Conservation (phyloP, 495 filamentous ascomycete species). For the Penicillium coffeae region DNA sequence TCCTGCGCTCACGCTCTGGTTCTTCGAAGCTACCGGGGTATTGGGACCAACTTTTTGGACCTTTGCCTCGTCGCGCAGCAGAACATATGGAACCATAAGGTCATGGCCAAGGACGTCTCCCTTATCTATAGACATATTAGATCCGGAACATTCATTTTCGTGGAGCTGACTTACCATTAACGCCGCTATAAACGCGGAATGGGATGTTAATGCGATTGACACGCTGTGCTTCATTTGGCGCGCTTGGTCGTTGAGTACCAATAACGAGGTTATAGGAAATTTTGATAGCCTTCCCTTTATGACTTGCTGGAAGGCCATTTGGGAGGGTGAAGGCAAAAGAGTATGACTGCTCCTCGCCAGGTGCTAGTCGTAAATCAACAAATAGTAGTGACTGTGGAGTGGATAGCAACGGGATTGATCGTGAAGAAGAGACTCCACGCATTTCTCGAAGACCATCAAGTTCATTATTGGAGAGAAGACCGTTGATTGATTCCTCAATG, state of each 20-base stretch:
- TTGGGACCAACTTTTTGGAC: conserved; percentile 32
- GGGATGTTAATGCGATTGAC: conserved; percentile 90
- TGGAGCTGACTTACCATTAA: conserved; percentile 57
- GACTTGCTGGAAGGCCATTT: conserved; percentile 79
- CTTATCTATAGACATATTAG: conserved; percentile 42
- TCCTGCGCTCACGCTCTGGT: conserved; percentile 35
- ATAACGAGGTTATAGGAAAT: conserved; percentile 88
- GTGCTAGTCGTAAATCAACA: conserved; percentile 81
- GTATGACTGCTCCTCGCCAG: conserved; percentile 85
- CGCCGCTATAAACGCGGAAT: conserved; percentile 88
- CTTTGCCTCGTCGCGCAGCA: conserved; percentile 79
- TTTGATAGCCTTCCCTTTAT: conserved; percentile 91
- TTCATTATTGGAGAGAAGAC: conserved; percentile 78
- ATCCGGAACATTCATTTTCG: background rate
- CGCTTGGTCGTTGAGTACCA: conserved; percentile 83
- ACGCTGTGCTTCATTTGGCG: conserved; percentile 67
- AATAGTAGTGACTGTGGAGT: conserved; percentile 97
- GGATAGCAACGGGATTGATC: conserved; percentile 81
- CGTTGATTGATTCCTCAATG: conserved; percentile 82
- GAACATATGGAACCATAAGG: conserved; percentile 87
- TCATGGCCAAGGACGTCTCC: conserved; percentile 77
- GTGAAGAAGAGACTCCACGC: conserved; percentile 74
- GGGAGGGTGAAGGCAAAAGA: conserved; percentile 83
- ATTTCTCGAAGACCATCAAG: conserved; percentile 92
- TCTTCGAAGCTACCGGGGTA: conserved; percentile 21